Base-by-base conservation (phyloP, 2,329 filamentous ascomycete genomes). In the Penicillium sclerotiorum region DNA sequence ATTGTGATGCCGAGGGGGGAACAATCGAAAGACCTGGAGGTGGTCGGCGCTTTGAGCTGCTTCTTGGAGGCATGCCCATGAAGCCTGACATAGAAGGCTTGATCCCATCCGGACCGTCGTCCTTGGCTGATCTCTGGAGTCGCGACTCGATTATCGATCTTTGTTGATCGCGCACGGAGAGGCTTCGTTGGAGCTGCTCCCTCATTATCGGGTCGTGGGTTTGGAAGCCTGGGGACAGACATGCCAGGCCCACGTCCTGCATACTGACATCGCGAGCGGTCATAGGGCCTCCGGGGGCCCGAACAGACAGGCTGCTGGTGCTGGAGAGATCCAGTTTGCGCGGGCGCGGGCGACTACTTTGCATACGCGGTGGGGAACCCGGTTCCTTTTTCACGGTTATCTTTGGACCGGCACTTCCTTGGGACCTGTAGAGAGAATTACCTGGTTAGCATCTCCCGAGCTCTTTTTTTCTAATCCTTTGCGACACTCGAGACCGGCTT, bases 301-400 rank as follows among this genome's bases (percentile, higher is more conserved):
- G 84, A 44, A 85, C 85, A 5, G 87, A 76, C 56, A 78, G 64
- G 20, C 73, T 73, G 8, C 73, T 74, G 57, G 76, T 77, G 36
- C 69, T 71, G 2, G 73, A 75, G 21, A 77, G 66, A 50, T 77
- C 75, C 22, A 77, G 58, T 60, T 74, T 75, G 22, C 73, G 71
- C 13, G 75, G 75, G 38, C 75, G 71, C 40, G 74, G 74, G 28
- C 74, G 62, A 46, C 49, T 80, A n/a, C n/a, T n/a, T n/a, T n/a
- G n/a, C 64, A 94, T 83, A 56, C 88, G 88, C 46, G 93, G 93
- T 39, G 93, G 96, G 35, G 88, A 77, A 11, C 74, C 84, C 27
- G 92, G 92, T 72, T 99, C 94, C 74, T 96, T 96, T 80, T 97
- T 97, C 52, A 99, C 92, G 57, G 95, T 82, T 56, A 96, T 95